Evolutionary conservation across 805 yeast genomes (phyloP).

Genomic region (Sugiyamaella mastotermitis): DNA sequence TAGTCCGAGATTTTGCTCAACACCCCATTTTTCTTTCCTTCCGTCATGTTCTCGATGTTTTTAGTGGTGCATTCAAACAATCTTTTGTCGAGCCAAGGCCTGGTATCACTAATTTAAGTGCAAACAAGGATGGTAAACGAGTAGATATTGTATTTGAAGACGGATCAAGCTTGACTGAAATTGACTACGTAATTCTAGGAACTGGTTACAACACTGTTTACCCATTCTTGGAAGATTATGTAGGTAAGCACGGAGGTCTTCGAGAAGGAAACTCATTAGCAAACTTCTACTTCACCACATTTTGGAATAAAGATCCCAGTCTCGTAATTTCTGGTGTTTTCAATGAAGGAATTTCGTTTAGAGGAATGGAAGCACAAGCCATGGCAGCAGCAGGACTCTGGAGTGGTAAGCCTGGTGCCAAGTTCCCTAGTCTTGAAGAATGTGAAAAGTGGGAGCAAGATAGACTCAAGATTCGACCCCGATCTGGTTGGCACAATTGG

Average conservation of each 20-base stretch:
- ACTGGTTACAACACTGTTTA: slow-evolving; percentile 36
- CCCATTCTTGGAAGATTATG: slow-evolving; percentile 25
- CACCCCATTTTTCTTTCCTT: slow-evolving; percentile 9
- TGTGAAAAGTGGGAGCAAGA: slow-evolving; percentile 9
- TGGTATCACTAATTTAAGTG: slow-evolving; percentile 4
- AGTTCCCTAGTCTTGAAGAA: slow-evolving; percentile 6
- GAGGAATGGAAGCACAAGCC: slow-evolving; percentile 13
- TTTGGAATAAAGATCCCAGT: slow-evolving; percentile 34
- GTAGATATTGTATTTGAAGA: slow-evolving; percentile 15
- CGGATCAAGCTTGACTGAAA: slow-evolving; percentile 18
- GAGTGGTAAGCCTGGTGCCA: slow-evolving; percentile 7
- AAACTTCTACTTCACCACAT: slow-evolving; percentile 34
- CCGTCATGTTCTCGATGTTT: slow-evolving; percentile 4
- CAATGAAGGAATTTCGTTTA: slow-evolving; percentile 10
- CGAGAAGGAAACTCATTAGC: slow-evolving; percentile 28
- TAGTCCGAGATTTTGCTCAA: slow-evolving; percentile 18
- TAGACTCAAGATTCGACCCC: neutral
- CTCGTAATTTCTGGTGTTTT: slow-evolving; percentile 21
- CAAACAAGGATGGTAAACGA: slow-evolving; percentile 1
- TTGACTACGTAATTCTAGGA: slow-evolving; percentile 31
- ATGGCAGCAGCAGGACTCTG: slow-evolving; percentile 13
- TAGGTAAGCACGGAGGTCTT: slow-evolving; percentile 12
- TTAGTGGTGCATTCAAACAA: slow-evolving; percentile 11
- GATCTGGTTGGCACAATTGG: slow-evolving; percentile 12
- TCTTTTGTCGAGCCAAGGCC: slow-evolving; percentile 13